A percentile compares a stretch with the other conserved stretches of the same genome.
These are phyloP conservation scores for Lindgomyces ingoldianus DNA, from an alignment of 495 filamentous ascomycete genomes.

Conservation along the genomic window DNA sequence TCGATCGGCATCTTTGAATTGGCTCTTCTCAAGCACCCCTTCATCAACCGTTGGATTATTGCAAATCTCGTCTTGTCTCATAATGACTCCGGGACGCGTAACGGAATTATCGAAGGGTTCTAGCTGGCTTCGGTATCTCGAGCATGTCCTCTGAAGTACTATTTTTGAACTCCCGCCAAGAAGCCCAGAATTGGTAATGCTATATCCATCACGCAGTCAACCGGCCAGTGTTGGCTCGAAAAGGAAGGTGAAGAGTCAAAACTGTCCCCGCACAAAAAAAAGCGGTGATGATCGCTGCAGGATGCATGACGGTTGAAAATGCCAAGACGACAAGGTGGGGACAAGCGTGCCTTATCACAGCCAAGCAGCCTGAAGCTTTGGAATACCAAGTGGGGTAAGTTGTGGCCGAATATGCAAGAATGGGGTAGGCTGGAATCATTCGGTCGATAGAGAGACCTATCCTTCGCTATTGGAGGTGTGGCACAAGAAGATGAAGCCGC, in stretches of 20 bases:
- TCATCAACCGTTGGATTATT: neutral
- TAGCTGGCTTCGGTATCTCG: too few relatives aligned
- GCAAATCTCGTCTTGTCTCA: constrained; percentile 13
- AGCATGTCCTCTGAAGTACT: too few relatives aligned
- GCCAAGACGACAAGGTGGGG: neutral
- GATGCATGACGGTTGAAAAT: too few relatives aligned
- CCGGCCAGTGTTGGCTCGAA: neutral
- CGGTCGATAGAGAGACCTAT: too few relatives aligned
- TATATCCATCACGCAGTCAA: neutral
- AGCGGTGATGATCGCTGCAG: neutral
- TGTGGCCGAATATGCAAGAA: neutral
- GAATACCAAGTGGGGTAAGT: neutral
- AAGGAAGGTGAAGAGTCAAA: neutral
- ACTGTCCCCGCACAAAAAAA: neutral
- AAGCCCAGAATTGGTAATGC: neutral
- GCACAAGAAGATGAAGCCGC: too few relatives aligned
- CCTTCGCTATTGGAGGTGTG: too few relatives aligned
- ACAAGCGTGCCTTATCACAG: neutral
- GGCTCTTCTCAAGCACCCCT: neutral
- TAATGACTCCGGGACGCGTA: neutral
- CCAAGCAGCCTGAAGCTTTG: neutral
- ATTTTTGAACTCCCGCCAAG: neutral
- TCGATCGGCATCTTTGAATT: constrained; percentile 27
- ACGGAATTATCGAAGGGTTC: neutral
- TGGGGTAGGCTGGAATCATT: neutral